These are phyloP conservation scores for Pittosporum tobira DNA, from an alignment of 129 eudicot species.

Conservation along the genomic window DNA sequence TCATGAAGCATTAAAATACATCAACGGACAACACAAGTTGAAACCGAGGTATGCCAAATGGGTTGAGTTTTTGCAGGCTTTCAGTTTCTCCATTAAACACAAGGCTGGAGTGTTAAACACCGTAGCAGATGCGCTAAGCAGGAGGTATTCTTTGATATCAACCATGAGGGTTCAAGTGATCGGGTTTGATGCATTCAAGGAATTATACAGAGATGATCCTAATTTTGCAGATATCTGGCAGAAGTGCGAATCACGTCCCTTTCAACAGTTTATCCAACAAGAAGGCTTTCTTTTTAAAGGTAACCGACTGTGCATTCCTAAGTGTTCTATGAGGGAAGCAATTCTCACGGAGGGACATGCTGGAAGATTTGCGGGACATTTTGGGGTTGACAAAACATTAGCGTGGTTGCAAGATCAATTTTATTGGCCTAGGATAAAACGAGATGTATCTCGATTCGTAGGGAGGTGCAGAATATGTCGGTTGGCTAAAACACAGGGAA, in stretches of 20 bases:
- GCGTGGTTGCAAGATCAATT: not conserved
- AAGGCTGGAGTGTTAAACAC: not conserved
- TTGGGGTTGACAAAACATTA: conserved; percentile 10
- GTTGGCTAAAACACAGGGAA: not conserved
- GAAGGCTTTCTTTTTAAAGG: conserved; percentile 10
- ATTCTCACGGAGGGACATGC: not conserved
- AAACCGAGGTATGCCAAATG: conserved; percentile 2
- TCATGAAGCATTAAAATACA: conserved; percentile 4
- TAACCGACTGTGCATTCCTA: not conserved
- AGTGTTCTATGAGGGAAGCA: not conserved
- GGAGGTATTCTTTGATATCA: not conserved
- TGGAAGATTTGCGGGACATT: conserved; percentile 2
- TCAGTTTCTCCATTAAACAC: not conserved
- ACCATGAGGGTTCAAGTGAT: not conserved
- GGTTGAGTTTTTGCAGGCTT: conserved; percentile 6
- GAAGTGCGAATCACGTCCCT: too few species aligned
- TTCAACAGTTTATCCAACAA: not conserved
- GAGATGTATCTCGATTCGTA: not conserved
- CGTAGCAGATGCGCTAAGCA: conserved; percentile 11
- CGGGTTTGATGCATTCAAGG: conserved; percentile 1
- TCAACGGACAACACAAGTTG: conserved; percentile 3
- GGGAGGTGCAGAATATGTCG: not conserved
- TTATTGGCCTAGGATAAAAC: conserved; percentile 9
- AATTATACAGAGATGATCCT: not conserved
- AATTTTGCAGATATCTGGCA: not conserved